Percentiles rank a stretch among this genome's conserved stretches.
Conservation (phyloP, 163 green algal species). For the Scenedesmus sp. region DNA sequence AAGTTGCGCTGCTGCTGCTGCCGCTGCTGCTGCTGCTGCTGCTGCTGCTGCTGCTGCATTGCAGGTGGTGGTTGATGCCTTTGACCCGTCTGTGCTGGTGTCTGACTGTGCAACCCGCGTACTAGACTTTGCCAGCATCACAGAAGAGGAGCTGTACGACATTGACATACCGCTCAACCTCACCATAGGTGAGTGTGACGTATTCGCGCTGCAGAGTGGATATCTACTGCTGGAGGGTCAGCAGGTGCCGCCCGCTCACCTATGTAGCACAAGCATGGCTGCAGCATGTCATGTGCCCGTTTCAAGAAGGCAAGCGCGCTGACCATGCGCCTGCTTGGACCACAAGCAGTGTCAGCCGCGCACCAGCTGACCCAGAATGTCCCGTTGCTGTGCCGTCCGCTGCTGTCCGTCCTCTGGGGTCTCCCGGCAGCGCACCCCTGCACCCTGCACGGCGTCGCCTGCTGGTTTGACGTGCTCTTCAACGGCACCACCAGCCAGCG, state of each 20-base stretch:
- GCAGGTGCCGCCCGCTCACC: not conserved
- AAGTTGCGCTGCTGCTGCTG: not conserved
- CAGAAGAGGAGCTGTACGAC: conserved; percentile 85
- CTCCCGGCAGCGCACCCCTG: conserved; percentile 49
- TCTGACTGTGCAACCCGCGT: conserved; percentile 68
- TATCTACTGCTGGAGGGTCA: too few relatives aligned
- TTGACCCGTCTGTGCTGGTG: conserved; percentile 87
- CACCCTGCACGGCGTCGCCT: conserved; percentile 91
- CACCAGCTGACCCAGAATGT: too few relatives aligned
- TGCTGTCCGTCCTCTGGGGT: not conserved
- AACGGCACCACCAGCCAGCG: conserved; percentile 74
- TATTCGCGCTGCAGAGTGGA: not conserved
- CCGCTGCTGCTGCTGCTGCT: not conserved
- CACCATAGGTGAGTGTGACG: conserved; percentile 57
- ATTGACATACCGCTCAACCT: conserved; percentile 90
- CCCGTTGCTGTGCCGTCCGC: not conserved
- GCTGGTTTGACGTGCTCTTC: conserved; percentile 98
- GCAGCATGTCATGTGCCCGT: too few relatives aligned
- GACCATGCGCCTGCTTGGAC: too few relatives aligned
- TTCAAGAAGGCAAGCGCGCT: too few relatives aligned
- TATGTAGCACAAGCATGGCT: too few relatives aligned
- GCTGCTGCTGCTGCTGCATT: not conserved
- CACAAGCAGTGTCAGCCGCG: too few relatives aligned
- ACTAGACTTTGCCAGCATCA: conserved; percentile 86
- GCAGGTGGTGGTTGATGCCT: conserved; percentile 95